Evolutionary conservation across 2,329 filamentous ascomycete species (phyloP), one percentile per base, ranked within the genome.

Genomic region (Grosmannia huntii): DNA sequence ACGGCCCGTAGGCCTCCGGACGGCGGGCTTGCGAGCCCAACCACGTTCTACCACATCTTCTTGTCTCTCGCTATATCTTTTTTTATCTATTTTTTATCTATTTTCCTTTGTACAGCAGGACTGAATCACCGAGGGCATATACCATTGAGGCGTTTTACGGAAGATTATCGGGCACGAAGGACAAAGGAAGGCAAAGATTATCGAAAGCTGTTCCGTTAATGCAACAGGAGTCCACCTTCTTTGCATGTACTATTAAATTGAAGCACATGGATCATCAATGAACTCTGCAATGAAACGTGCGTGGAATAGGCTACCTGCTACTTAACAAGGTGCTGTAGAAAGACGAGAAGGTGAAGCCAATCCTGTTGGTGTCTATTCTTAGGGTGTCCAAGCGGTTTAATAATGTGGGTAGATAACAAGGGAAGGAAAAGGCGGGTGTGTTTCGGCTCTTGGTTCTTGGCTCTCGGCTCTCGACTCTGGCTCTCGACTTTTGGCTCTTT

Each of bases 1-100:
- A 75, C 70, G 80, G 75, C 66, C 78, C 80, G 38, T 74, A 59
- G 44, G 33, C 44, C 21, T 54, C 3, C 16, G 38, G 25, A 21
- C 23, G 2, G 19, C 5, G 3, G 21, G 23, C 11, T 25, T 27
- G 4, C 5, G 3, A n/a, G 7, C 38, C 2, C 11, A 10, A 16
- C 41, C 27, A 6, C n/a, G 23, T 21, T 23, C 5, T n/a, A 16
- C 23, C 14, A 16, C 7, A 16, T 11, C 55, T 60, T 57, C 65
- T 63, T 63, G 60, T 57, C 61, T 59, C 63, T 65, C 62, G 62
- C 60, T 50, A 54, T 60, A 59, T 48, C 49, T 48, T 56, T 46
- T 50, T 53, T 53, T 56, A 9, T 50, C 52, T 38, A 1, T 44
- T 57, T 49, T 50, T 44, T 41, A 28, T 59, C 16, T 54, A 23